Conservation (phyloP, 257 asterid genomes). For the Jacaranda copaia region DNA sequence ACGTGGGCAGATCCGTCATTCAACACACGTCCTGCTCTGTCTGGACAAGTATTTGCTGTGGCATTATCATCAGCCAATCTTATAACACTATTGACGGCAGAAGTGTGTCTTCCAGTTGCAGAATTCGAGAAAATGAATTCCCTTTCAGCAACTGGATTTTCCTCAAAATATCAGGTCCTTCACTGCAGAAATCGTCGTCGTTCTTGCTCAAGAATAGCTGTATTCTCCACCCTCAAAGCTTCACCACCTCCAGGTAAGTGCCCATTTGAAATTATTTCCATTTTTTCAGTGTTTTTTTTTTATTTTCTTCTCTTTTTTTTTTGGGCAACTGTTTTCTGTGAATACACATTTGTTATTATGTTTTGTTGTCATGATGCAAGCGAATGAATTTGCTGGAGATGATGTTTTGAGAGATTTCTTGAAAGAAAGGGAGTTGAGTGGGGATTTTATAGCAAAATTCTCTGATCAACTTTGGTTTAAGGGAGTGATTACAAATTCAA, state of each 20-base stretch:
- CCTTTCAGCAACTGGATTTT: slow-evolving; percentile 52
- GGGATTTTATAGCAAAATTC: slow-evolving; percentile 77
- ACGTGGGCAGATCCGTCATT: slow-evolving; percentile 41
- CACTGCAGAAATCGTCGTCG: slow-evolving; percentile 50
- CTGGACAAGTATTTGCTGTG: slow-evolving; percentile 22
- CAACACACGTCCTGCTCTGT: neutral
- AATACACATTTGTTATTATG: neutral
- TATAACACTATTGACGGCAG: slow-evolving; percentile 7
- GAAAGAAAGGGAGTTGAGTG: slow-evolving; percentile 74
- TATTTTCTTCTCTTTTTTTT: no score
- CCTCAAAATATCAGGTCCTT: slow-evolving; percentile 41
- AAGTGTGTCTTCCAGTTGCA: slow-evolving; percentile 6
- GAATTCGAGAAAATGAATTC: slow-evolving; percentile 46
- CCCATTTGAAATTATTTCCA: neutral
- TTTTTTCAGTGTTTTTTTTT: neutral
- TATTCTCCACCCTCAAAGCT: slow-evolving; percentile 65
- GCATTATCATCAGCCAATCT: slow-evolving; percentile 43
- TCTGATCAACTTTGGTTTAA: slow-evolving; percentile 72
- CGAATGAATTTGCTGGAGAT: slow-evolving; percentile 56
- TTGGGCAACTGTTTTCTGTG: neutral
- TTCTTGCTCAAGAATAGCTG: slow-evolving; percentile 36
- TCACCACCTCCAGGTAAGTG: slow-evolving; percentile 62
- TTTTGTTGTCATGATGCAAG: slow-evolving; percentile 43
- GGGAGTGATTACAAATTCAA: slow-evolving; percentile 41
- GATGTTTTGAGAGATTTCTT: slow-evolving; percentile 66